Base-by-base conservation (phyloP, 2,329 filamentous ascomycete species). In the Scedosporium aurantiacum region DNA sequence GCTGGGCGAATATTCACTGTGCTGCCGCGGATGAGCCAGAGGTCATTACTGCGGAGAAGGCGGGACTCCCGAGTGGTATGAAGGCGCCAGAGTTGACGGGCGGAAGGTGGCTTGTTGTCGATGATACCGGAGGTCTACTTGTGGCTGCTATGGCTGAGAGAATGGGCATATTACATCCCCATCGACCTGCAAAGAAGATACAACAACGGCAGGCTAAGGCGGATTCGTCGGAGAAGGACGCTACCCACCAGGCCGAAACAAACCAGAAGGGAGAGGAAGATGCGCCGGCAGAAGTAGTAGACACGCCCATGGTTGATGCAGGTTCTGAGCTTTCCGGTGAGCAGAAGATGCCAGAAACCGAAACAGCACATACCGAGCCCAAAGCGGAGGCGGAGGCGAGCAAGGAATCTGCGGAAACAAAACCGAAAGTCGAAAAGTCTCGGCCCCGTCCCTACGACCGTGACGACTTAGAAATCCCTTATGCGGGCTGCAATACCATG, bases 1-100 rank as follows among this genome's bases (percentile, higher is more conserved):
- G 90, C 70, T 97, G 91, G 90, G 89, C 87, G 0, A 96, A 99
- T 71, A 86, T 95, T 1, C 91, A 95, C 72, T 91, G 86, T 66
- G 81, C 79, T 66, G 81, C 79, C n/a, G 82, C 74, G 2, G 62
- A 60, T 37, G 68, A 72, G 16, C 72, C 74, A 25, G 66, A 67
- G 23, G 67, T 72, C 25, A 65, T 66, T 7, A 60, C 65, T 12
- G 60, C 63, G 5, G 65, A 64, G 52, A 61, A 60, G 32, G 55
- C 59, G 28, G 59, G 59, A 8, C 56, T 61, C 16, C 59, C 60
- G 61, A 47, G 57, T 57, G 58, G 54, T 50, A 27, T 61, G 10
- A 37, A 54, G 37, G 50, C 59, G 37, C 55, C 61, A 3, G 58
- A 60, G 27, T 66, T 66, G 16, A 68, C 66, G 4, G 71, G 73